Percentiles rank a stretch among this genome's conserved stretches.
Conservation (phyloP, 495 filamentous ascomycete species). For the Penicillium dipodomyicola region DNA sequence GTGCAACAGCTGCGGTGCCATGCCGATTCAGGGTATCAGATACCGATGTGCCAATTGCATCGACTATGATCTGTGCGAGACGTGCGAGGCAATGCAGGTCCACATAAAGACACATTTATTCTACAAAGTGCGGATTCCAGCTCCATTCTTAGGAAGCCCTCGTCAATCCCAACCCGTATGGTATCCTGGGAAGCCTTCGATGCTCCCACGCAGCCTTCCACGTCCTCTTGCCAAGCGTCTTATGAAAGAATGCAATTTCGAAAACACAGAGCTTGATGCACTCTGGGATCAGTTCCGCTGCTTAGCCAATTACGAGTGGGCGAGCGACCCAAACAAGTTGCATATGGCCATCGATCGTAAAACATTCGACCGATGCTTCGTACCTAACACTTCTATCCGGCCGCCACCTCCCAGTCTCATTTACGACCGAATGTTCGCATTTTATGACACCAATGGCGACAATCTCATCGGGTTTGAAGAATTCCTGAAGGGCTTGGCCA, state of each 20-base stretch:
- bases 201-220: conserved; percentile 61
- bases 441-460: conserved; percentile 88
- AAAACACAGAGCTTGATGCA: conserved; percentile 81
- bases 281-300: conserved; percentile 96
- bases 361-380: conserved; percentile 86
- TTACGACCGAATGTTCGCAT: conserved; percentile 93
- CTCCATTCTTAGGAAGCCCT: conserved; percentile 63
- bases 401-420: conserved; percentile 82
- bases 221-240: conserved; percentile 62
- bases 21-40: conserved; percentile 86
- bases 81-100: conserved; percentile 77
- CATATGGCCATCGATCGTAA: conserved; percentile 82
- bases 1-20: conserved; percentile 81
- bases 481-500: conserved; percentile 80
- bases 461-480: conserved; percentile 92
- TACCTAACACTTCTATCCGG: conserved; percentile 73
- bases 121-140: conserved; percentile 83
- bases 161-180: conserved; percentile 72
- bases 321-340: conserved; percentile 74
- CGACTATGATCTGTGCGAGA: conserved; percentile 89
- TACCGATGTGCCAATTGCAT: conserved; percentile 91
- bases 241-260: conserved; percentile 69
- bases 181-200: conserved; percentile 85
- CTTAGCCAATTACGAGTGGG: conserved; percentile 80
- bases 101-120: conserved; percentile 94